These are phyloP conservation scores for Aureobasidium subglaciale DNA, from an alignment of 2,329 filamentous ascomycete species.

Conservation along the genomic window DNA sequence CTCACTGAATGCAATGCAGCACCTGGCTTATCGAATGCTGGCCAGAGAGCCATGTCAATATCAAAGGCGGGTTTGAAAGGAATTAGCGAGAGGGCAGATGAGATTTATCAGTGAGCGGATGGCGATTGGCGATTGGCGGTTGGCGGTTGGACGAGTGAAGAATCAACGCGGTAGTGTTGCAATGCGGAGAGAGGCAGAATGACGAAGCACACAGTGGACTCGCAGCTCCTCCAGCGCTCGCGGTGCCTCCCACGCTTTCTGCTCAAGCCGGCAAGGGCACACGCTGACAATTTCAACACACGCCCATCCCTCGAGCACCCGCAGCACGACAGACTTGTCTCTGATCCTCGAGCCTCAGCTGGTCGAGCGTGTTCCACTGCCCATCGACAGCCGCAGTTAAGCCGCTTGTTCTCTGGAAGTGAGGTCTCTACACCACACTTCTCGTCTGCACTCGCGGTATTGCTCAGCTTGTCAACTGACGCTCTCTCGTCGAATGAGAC, in stretches of 20 bases:
- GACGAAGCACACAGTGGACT: neutral
- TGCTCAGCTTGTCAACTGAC: neutral
- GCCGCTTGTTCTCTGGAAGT: slow-evolving; percentile 6
- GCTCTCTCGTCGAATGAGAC: neutral
- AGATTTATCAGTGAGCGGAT: neutral
- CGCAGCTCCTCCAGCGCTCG: neutral
- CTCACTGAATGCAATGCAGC: neutral
- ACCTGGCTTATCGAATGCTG: neutral
- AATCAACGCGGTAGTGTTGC: neutral
- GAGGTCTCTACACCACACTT: slow-evolving; percentile 9
- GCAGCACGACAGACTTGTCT: neutral
- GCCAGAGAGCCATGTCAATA: neutral
- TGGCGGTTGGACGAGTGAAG: too few relatives aligned
- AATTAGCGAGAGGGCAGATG: neutral
- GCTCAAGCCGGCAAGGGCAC: neutral
- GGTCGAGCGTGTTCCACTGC: neutral
- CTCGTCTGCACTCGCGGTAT: neutral
- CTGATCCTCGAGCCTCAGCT: neutral
- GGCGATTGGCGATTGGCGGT: too few relatives aligned
- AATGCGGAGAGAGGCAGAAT: slow-evolving; percentile 5
- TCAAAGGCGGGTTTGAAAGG: neutral
- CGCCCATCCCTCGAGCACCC: neutral
- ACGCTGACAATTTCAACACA: neutral
- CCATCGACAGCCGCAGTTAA: slow-evolving; percentile 9
- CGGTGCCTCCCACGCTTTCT: neutral